phyloP scores from a whole-genome alignment of 306 rosid genomes.

The Malus domestica region DNA sequence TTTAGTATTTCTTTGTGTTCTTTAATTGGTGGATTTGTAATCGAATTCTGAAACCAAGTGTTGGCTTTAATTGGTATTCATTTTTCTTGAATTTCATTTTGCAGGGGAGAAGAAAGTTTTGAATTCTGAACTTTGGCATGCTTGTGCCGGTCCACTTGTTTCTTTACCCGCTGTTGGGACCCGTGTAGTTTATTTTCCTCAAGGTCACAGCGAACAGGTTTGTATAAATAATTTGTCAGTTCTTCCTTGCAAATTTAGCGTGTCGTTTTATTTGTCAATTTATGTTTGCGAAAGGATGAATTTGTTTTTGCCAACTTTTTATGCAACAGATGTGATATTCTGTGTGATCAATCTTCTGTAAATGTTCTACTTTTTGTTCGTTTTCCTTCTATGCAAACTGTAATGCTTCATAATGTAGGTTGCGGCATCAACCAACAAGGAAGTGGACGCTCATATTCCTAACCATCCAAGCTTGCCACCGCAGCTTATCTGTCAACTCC shows the following conservation, averaged over 20 bases:
- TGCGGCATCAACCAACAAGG: constrained; percentile 89
- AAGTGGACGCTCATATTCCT: constrained; percentile 84
- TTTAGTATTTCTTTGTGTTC: not conserved
- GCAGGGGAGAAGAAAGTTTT: constrained; percentile 85
- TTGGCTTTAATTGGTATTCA: constrained; percentile 10
- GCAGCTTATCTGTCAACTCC: constrained; percentile 93
- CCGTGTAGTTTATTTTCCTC: constrained; percentile 90
- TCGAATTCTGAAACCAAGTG: not conserved
- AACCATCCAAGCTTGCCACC: constrained; percentile 94
- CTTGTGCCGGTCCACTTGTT: constrained; percentile 98
- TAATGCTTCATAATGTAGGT: constrained; percentile 42
- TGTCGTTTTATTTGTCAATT: not conserved
- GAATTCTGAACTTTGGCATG: constrained; percentile 98
- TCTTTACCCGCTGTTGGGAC: constrained; percentile 85
- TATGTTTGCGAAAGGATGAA: not conserved
- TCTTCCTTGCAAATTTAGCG: not conserved
- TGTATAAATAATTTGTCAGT: constrained; percentile 5
- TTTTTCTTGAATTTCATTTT: constrained; percentile 28
- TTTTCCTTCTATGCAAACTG: not conserved
- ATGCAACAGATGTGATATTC: not conserved
- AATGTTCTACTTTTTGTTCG: not conserved
- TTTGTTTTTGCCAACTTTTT: not conserved
- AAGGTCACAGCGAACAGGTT: constrained; percentile 97
- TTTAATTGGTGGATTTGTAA: not conserved
- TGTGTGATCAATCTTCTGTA: not conserved